Evolutionary conservation across 208 protist species (phyloP).

Genomic region (Herpetomonas samuelpessoai): DNA sequence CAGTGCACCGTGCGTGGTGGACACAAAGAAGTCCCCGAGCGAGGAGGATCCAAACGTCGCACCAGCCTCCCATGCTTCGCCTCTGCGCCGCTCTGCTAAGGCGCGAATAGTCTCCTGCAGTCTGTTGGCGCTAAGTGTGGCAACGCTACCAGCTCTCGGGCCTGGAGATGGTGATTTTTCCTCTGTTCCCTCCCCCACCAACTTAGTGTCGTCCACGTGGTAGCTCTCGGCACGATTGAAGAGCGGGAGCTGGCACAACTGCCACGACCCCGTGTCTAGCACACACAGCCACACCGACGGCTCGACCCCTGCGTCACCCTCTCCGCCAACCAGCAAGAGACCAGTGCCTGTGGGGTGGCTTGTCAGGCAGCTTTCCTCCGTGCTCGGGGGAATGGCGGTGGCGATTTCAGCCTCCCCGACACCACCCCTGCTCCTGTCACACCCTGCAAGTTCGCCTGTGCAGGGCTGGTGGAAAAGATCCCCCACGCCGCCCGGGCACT

Average conservation of each 20-base stretch:
- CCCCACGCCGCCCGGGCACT: too few species aligned
- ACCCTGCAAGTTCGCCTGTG: too few species aligned
- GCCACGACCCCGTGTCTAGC: slow-evolving; percentile 40
- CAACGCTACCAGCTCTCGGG: background rate
- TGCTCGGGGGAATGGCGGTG: background rate
- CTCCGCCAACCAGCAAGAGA: slow-evolving; percentile 60
- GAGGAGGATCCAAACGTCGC: slow-evolving; percentile 1
- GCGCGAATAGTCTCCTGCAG: background rate
- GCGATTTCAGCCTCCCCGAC: too few species aligned
- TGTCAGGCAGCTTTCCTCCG: slow-evolving; percentile 6
- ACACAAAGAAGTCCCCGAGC: slow-evolving; percentile 32
- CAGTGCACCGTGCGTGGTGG: slow-evolving; percentile 45
- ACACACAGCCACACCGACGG: slow-evolving; percentile 44
- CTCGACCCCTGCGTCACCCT: slow-evolving; percentile 36
- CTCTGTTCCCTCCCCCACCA: background rate
- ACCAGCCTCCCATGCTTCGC: too few species aligned
- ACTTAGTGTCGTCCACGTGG: background rate
- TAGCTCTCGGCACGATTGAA: slow-evolving; percentile 16
- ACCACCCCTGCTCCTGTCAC: too few species aligned
- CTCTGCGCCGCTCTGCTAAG: background rate
- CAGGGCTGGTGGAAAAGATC: too few species aligned
- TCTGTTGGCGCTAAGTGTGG: background rate
- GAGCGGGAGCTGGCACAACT: slow-evolving; percentile 39
- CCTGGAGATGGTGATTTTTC: too few species aligned
- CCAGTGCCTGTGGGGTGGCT: slow-evolving; percentile 6